These are phyloP conservation scores for Xylaria sp. DNA, from an alignment of 2,329 filamentous ascomycete species.

Conservation along the genomic window DNA sequence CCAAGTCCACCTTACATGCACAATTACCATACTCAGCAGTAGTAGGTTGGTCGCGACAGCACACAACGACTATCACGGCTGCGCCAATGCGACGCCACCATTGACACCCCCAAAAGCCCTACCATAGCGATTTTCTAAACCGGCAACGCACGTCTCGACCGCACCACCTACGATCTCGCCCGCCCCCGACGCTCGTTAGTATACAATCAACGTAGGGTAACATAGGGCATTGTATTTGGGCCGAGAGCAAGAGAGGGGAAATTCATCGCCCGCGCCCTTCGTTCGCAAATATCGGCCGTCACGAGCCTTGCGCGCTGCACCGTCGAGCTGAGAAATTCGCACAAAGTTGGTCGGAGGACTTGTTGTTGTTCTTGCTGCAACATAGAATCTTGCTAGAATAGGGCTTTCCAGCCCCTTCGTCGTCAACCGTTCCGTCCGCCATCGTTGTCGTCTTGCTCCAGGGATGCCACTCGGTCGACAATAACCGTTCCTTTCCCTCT, in stretches of 20 bases:
- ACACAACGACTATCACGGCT: conserved; percentile 9
- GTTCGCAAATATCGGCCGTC: neutral
- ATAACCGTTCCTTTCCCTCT: conserved; percentile 55
- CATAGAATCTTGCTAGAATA: neutral
- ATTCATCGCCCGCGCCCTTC: neutral
- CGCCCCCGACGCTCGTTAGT: conserved; percentile 31
- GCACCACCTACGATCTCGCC: neutral
- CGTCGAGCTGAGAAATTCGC: neutral
- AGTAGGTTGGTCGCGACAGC: conserved; percentile 11
- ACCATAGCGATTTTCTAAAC: neutral
- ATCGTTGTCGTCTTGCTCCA: conserved; percentile 20
- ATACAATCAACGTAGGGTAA: conserved; percentile 2
- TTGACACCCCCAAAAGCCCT: neutral
- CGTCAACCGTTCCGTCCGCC: conserved; percentile 5
- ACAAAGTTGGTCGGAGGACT: neutral
- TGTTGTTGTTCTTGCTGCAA: neutral
- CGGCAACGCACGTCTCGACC: neutral
- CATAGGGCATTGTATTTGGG: conserved; percentile 4
- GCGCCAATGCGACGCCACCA: conserved; percentile 18
- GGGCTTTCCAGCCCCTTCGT: conserved; percentile 1
- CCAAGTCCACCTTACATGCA: conserved; percentile 26
- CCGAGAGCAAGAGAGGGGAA: conserved; percentile 20
- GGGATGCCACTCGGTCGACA: conserved; percentile 43
- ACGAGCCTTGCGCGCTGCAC: neutral
- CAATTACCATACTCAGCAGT: neutral